Conservation (phyloP, 129 eudicot genomes). For the Helianthus annuus region DNA sequence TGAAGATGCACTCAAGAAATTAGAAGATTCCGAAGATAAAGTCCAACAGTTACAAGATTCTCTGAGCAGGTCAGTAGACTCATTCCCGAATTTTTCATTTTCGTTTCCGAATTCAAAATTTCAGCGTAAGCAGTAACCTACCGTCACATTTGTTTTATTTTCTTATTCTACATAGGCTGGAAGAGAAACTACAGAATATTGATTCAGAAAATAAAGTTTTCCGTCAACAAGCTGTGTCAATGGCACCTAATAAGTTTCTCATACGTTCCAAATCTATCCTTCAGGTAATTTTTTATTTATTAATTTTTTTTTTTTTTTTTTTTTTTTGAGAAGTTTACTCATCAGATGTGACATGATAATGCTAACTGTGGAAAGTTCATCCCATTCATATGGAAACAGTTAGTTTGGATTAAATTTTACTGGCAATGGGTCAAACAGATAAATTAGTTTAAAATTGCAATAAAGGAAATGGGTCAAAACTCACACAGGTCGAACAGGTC, state of each 20-base stretch:
- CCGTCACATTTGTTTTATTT: background rate
- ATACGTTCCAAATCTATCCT: slow-evolving; percentile 84
- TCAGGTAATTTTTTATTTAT: slow-evolving; percentile 53
- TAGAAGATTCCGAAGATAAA: slow-evolving; percentile 81
- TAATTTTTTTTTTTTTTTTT: background rate
- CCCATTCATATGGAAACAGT: background rate
- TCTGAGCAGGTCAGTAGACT: slow-evolving; percentile 54
- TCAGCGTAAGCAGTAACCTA: background rate
- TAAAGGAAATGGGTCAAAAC: background rate
- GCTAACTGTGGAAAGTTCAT: slow-evolving; percentile 2
- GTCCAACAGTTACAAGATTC: slow-evolving; percentile 69
- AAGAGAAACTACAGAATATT: slow-evolving; percentile 75
- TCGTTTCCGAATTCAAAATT: background rate
- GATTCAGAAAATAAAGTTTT: slow-evolving; percentile 96
- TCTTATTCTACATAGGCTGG: slow-evolving; percentile 54
- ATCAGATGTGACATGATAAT: background rate
- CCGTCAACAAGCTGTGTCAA: slow-evolving; percentile 97
- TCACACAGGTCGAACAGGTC: background rate
- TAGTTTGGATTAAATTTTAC: background rate
- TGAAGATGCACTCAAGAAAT: slow-evolving; percentile 67
- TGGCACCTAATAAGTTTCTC: slow-evolving; percentile 83
- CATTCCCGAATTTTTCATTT: background rate
- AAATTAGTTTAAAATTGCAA: background rate
- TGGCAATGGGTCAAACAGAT: slow-evolving; percentile 1
- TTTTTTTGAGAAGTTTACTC: background rate